Percentiles rank a stretch among this genome's conserved stretches.
These are phyloP conservation scores for Phialemoniopsis sp. DNA, from an alignment of 2,329 filamentous ascomycete species.

Conservation along the genomic window DNA sequence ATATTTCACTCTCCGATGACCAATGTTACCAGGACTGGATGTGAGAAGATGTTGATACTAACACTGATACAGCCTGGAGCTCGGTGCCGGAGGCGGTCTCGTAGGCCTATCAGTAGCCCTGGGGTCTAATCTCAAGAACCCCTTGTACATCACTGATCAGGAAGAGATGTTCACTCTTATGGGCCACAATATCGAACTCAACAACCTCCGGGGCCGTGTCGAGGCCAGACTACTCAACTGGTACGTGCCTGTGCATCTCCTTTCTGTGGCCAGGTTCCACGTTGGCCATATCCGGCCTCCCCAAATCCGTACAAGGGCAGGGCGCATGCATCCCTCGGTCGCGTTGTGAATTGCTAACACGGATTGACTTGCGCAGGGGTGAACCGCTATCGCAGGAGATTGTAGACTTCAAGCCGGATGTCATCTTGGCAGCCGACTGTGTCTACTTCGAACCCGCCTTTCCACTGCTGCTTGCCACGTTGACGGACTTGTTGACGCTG, in stretches of 20 bases:
- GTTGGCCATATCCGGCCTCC: constrained; percentile 21
- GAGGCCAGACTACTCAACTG: constrained; percentile 75
- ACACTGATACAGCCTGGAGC: constrained; percentile 62
- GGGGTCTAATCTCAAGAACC: constrained; percentile 45
- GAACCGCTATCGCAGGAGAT: constrained; percentile 52
- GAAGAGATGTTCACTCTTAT: constrained; percentile 80
- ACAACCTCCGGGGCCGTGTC: constrained; percentile 61
- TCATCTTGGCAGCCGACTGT: constrained; percentile 93
- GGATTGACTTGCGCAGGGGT: constrained; percentile 39
- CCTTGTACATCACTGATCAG: constrained; percentile 85
- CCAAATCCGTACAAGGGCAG: constrained; percentile 1
- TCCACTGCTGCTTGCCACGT: constrained; percentile 75
- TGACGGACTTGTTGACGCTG: constrained; percentile 69
- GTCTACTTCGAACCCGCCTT: constrained; percentile 97
- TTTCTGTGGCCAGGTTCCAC: constrained; percentile 12
- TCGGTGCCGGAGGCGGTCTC: constrained; percentile 87
- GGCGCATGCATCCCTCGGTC: no score
- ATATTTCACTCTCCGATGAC: not conserved
- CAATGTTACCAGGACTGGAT: constrained; percentile 1
- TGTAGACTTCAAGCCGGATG: constrained; percentile 58
- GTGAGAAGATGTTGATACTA: constrained; percentile 2
- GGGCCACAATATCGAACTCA: constrained; percentile 81
- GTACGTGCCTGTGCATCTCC: constrained; percentile 38
- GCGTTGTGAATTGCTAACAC: no score
- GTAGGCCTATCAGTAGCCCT: constrained; percentile 65